These are phyloP conservation scores for Pestalotiopsis sp. DNA, from an alignment of 2,329 filamentous ascomycete genomes.

Conservation along the genomic window DNA sequence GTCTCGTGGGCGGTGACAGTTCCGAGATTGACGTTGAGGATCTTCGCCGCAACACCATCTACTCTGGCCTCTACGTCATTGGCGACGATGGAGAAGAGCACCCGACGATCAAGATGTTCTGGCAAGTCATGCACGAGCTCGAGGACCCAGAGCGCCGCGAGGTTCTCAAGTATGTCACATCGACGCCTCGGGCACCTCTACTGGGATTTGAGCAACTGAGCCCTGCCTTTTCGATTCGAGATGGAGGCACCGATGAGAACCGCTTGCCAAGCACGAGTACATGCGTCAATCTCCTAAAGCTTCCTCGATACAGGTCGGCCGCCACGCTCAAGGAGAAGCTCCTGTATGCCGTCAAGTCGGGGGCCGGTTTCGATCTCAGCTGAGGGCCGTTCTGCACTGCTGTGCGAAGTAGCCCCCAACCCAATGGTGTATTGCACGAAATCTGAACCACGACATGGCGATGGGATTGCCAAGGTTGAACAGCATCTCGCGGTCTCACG, in stretches of 20 bases:
- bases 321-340: constrained; percentile 74
- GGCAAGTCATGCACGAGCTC: constrained; percentile 81
- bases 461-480: neutral
- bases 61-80: constrained; percentile 85
- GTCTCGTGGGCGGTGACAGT: constrained; percentile 85
- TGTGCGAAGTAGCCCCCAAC: neutral
- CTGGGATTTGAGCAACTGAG: constrained; percentile 86
- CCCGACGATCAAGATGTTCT: constrained; percentile 83
- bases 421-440: neutral
- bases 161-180: constrained; percentile 94
- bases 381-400: constrained; percentile 29
- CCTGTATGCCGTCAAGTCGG: constrained; percentile 85
- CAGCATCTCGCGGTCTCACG: neutral
- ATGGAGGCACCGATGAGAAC: constrained; percentile 75
- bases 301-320: constrained; percentile 77
- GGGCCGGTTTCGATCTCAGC: constrained; percentile 88
- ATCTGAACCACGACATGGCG: neutral
- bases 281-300: constrained; percentile 91
- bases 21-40: constrained; percentile 87
- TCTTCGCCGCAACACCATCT: constrained; percentile 79
- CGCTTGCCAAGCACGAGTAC: constrained; percentile 92
- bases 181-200: constrained; percentile 85
- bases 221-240: constrained; percentile 86
- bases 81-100: constrained; percentile 91
- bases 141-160: constrained; percentile 77